Conservation (phyloP, 495 filamentous ascomycete species). For the Podospora pseudocomata region DNA sequence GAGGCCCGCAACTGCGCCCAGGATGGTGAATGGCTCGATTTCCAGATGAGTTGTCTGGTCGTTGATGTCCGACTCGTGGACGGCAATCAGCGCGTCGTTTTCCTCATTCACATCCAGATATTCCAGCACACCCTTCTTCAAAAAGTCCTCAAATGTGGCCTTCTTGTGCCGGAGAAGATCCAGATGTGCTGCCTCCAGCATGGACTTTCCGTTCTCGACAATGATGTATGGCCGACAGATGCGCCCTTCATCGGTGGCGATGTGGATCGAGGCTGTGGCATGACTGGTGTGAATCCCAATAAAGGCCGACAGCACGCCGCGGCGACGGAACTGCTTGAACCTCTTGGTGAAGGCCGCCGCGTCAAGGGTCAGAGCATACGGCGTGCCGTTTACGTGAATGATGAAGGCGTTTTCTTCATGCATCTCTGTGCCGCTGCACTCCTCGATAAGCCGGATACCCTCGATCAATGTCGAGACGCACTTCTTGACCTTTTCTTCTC, state of each 20-base stretch:
- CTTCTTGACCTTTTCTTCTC: conserved; percentile 80
- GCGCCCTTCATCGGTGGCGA: conserved; percentile 93
- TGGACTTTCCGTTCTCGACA: conserved; percentile 78
- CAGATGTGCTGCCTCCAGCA: conserved; percentile 70
- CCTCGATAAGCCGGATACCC: conserved; percentile 51
- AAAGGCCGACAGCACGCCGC: conserved; percentile 88
- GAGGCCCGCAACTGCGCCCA: conserved; percentile 94
- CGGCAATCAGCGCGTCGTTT: conserved; percentile 88
- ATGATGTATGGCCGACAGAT: conserved; percentile 95
- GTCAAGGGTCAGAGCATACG: conserved; percentile 73
- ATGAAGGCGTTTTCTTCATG: conserved; percentile 80
- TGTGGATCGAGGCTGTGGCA: conserved; percentile 85
- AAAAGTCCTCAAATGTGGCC: conserved; percentile 88
- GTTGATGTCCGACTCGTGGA: conserved; percentile 78
- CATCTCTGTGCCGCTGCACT: conserved; percentile 72
- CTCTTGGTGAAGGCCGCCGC: conserved; percentile 78
- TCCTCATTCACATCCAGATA: conserved; percentile 99
- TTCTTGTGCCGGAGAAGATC: conserved; percentile 72
- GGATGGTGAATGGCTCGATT: conserved; percentile 95
- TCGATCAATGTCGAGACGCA: conserved; percentile 75
- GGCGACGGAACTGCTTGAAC: conserved; percentile 80
- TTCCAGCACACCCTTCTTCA: conserved; percentile 83
- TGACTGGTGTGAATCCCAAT: conserved; percentile 93
- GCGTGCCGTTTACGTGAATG: conserved; percentile 93
- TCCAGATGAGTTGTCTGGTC: conserved; percentile 86